Evolutionary conservation across 2,329 filamentous ascomycete species (phyloP).

Genomic region (Fusarium buharicum): DNA sequence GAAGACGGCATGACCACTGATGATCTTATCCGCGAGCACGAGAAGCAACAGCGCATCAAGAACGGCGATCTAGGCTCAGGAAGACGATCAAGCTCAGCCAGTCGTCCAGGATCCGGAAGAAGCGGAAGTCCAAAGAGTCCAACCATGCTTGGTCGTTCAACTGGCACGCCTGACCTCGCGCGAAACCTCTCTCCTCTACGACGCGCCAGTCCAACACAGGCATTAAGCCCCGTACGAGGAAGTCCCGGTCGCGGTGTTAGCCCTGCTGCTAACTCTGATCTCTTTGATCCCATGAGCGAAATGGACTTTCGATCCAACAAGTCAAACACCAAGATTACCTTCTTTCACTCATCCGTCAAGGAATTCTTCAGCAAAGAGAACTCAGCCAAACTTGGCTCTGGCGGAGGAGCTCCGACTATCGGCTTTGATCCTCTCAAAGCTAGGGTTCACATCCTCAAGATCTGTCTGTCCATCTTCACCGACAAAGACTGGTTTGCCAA

Average conservation of each 20-base stretch:
- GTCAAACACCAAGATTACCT: conserved; percentile 52
- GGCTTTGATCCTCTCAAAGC: conserved; percentile 51
- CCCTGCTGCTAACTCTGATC: conserved; percentile 46
- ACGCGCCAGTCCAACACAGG: conserved; percentile 17
- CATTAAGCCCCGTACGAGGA: conserved; percentile 22
- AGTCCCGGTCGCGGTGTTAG: conserved; percentile 41
- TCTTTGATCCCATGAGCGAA: conserved; percentile 47
- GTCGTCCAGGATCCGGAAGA: conserved; percentile 34
- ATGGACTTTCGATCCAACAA: conserved; percentile 57
- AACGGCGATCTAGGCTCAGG: conserved; percentile 27
- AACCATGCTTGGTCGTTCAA: conserved; percentile 27
- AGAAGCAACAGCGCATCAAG: conserved; percentile 45
- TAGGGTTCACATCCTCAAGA: conserved; percentile 52
- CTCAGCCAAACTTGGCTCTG: conserved; percentile 35
- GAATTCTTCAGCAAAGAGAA: conserved; percentile 53
- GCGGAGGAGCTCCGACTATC: conserved; percentile 39
- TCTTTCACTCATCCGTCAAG: conserved; percentile 55
- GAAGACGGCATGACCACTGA: conserved; percentile 58
- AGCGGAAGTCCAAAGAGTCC: conserved; percentile 32
- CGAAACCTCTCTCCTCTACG: conserved; percentile 39
- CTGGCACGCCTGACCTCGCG: conserved; percentile 25
- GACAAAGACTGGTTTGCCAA: conserved; percentile 47
- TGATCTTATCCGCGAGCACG: conserved; percentile 54
- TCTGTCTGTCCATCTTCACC: conserved; percentile 55
- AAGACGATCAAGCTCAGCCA: conserved; percentile 37